Evolutionary conservation across 768 basidiomycete genomes (phyloP).

Genomic region (Suillus variegatus): DNA sequence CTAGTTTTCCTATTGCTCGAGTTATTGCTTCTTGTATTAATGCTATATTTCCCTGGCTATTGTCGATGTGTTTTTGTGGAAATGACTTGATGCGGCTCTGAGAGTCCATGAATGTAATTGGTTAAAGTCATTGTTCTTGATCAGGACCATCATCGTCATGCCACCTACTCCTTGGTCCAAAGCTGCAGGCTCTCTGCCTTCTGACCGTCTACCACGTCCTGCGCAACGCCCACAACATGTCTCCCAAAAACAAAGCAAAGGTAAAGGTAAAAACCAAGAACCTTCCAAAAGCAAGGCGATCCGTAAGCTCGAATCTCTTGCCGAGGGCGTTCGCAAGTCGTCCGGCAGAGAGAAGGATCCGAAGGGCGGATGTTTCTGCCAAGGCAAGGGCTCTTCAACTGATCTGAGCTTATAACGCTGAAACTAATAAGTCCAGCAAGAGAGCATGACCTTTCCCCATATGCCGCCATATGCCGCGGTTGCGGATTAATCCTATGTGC

Average conservation of each 20-base stretch:
- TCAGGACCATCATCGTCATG: not conserved
- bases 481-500: slow-evolving; percentile 69
- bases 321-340: slow-evolving; percentile 38
- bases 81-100: not conserved
- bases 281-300: slow-evolving; percentile 52
- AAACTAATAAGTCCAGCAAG: slow-evolving; percentile 43
- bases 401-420: not conserved
- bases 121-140: not conserved
- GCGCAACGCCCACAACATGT: slow-evolving; percentile 11
- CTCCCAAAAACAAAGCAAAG: slow-evolving; percentile 31
- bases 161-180: slow-evolving; percentile 25
- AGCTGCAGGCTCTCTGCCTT: slow-evolving; percentile 46
- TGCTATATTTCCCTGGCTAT: not conserved
- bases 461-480: slow-evolving; percentile 52
- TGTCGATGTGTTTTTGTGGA: not conserved
- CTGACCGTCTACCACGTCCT: slow-evolving; percentile 47
- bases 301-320: slow-evolving; percentile 46
- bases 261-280: slow-evolving; percentile 37
- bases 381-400: slow-evolving; percentile 41
- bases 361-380: slow-evolving; percentile 70
- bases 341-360: slow-evolving; percentile 49
- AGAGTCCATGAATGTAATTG: not conserved
- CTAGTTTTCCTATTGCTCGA: not conserved
- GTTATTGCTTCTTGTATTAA: not conserved
- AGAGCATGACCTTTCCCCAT: slow-evolving; percentile 55